phyloP scores from a whole-genome alignment of 345 rosid species.

The Rhizophora apiculata region DNA sequence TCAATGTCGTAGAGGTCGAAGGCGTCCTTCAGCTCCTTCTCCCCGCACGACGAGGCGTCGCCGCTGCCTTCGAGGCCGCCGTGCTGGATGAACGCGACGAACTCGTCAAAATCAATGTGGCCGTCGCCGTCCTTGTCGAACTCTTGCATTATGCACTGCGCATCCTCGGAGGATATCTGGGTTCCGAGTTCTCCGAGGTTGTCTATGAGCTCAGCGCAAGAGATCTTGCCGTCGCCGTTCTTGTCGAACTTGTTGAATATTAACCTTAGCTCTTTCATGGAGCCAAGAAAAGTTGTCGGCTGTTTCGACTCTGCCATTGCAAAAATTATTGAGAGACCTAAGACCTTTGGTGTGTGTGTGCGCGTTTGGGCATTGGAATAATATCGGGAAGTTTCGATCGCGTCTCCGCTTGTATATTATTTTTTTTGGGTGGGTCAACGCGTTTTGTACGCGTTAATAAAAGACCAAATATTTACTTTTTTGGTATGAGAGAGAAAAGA shows the following conservation, averaged over 20 bases:
- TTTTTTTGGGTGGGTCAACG: background rate
- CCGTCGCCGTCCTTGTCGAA: slow-evolving; percentile 91
- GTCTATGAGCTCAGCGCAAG: slow-evolving; percentile 58
- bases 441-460: slow-evolving; percentile 4
- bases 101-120: slow-evolving; percentile 72
- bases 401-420: background rate
- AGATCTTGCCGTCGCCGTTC: slow-evolving; percentile 93
- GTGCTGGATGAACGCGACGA: slow-evolving; percentile 42
- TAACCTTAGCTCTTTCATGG: slow-evolving; percentile 47
- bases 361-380: no score
- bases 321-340: background rate
- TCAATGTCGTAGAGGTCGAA: slow-evolving; percentile 82
- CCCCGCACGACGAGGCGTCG: slow-evolving; percentile 10
- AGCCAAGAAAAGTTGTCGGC: slow-evolving; percentile 27
- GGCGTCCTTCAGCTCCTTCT: slow-evolving; percentile 69
- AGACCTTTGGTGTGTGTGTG: no score
- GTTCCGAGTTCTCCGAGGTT: slow-evolving; percentile 56
- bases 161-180: slow-evolving; percentile 46
- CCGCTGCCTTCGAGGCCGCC: slow-evolving; percentile 20
- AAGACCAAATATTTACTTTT: no score
- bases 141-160: slow-evolving; percentile 55
- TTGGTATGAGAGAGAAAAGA: no score
- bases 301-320: slow-evolving; percentile 4
- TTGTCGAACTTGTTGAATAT: slow-evolving; percentile 75
- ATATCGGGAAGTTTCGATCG: no score